A percentile compares a stretch with the other conserved stretches of the same genome.
These are phyloP conservation scores for Trichoderma harzianum DNA, from an alignment of 2,329 filamentous ascomycete species.

Conservation along the genomic window DNA sequence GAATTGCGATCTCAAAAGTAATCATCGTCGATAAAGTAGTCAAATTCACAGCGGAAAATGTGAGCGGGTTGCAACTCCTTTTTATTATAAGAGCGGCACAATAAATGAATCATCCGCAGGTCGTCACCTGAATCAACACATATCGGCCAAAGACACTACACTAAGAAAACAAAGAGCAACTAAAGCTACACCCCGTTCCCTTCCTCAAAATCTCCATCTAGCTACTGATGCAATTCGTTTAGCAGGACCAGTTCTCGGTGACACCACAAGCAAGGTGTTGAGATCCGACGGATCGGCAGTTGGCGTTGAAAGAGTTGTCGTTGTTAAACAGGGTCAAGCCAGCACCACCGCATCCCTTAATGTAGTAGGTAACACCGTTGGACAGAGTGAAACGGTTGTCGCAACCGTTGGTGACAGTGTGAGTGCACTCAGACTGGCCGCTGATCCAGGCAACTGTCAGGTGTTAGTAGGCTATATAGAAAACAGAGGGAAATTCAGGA, in stretches of 20 bases:
- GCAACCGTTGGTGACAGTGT: not conserved
- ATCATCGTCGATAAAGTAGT: not conserved
- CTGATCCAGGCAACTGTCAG: not conserved
- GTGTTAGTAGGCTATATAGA: not conserved
- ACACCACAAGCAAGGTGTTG: not conserved
- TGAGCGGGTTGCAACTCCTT: not conserved
- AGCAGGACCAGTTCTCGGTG: not conserved
- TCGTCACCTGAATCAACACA: not conserved
- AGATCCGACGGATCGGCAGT: not conserved
- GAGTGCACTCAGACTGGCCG: not conserved
- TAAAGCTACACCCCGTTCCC: not conserved
- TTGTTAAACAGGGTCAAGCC: not conserved
- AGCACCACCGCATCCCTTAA: not conserved
- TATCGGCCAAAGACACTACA: not conserved
- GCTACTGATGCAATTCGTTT: not conserved
- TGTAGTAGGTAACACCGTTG: not conserved
- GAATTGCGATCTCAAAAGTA: not conserved
- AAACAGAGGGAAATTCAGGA: not conserved
- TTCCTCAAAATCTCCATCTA: not conserved
- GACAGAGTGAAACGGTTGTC: not conserved
- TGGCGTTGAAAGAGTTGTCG: not conserved
- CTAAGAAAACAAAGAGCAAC: not conserved
- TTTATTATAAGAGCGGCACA: not conserved
- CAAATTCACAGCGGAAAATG: not conserved
- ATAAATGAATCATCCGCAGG: not conserved